phyloP scores from a whole-genome alignment of 805 yeast species.

The Debaryomyces maramus region DNA sequence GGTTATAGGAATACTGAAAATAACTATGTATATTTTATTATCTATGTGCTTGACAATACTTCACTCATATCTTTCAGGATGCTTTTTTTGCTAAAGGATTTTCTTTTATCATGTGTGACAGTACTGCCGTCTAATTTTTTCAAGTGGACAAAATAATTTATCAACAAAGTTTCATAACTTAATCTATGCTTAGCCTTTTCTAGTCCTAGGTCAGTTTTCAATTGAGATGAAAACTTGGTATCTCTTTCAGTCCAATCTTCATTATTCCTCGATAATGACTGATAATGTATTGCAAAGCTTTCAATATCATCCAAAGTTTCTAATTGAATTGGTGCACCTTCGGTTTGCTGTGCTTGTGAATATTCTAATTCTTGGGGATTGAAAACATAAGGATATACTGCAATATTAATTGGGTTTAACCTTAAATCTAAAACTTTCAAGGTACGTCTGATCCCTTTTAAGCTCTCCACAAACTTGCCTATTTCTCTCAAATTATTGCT shows the following conservation, averaged over 20 bases:
- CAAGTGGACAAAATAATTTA: slow-evolving; percentile 34
- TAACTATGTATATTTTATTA: too few relatives aligned
- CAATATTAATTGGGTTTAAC: slow-evolving; percentile 48
- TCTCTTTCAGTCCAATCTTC: slow-evolving; percentile 45
- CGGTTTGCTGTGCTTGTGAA: slow-evolving; percentile 11
- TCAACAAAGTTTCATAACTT: slow-evolving; percentile 35
- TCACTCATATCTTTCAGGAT: too few relatives aligned
- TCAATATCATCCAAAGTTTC: slow-evolving; percentile 53
- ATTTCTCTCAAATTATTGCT: slow-evolving; percentile 45
- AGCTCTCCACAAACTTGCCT: slow-evolving; percentile 30
- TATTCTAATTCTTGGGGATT: slow-evolving; percentile 42
- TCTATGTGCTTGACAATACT: too few relatives aligned
- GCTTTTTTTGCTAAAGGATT: slow-evolving; percentile 10
- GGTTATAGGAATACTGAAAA: too few relatives aligned
- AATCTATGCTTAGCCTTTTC: slow-evolving; percentile 23
- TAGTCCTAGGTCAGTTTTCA: slow-evolving; percentile 17
- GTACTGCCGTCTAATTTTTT: slow-evolving; percentile 38
- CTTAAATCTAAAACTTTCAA: slow-evolving; percentile 47
- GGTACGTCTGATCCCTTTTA: slow-evolving; percentile 28
- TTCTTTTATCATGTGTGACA: slow-evolving; percentile 16
- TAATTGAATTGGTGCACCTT: slow-evolving; percentile 37
- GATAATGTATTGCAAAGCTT: slow-evolving; percentile 49
- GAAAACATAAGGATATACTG: slow-evolving; percentile 54
- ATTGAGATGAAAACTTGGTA: slow-evolving; percentile 23
- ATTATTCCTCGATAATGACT: slow-evolving; percentile 34